Base-by-base conservation (phyloP, 176 grass and related monocot species). In the Ensete ventricosum region DNA sequence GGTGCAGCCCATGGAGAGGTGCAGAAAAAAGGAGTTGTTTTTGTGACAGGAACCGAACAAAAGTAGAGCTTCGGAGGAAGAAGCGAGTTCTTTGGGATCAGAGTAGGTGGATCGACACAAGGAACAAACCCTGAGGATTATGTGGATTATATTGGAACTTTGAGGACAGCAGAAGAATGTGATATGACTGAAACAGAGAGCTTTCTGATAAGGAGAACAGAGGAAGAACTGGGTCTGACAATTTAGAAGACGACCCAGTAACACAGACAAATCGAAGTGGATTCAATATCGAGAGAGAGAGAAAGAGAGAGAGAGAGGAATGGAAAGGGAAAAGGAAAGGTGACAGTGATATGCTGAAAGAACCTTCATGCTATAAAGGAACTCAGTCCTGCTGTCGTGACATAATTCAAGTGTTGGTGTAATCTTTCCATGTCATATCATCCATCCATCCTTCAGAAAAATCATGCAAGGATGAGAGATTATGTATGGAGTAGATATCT, bases 1-100 rank as follows among this genome's bases (percentile, higher is more conserved):
- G 76, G 90, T 80, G 86, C 95, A 99, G 57, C 95, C 95, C 95
- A 99, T 99, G 81, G 55, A 69, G 62, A 25, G 2, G 24, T 52
- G 54, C 22, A 58, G 13, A 27, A 11, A 11, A 27, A 67, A 43
- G 64, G 23, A 67, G 8, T 16, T 21, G 34, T 8, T 43, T 43
- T 43, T 6, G 34, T 43, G 3, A 22, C 13, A 6, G 53, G 21
- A 16, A 26, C 24, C 8, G 43, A 64, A 7, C 10, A 3, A 64
- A 13, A 58, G 19, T 58, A 67, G 69, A 78, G 26, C 12, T 12
- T 66, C 0, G 19, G 20, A 24, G 50, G 16, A 54, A 64, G 4
- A 55, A 17, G 24, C 3, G 22, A 52, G 3, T 0, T 34, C 43
- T 49, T 55, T 51, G 70, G 53, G 80, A 53, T 76, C 29, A 55